A percentile compares a stretch with the other conserved stretches of the same genome.
Conservation (phyloP, 345 rosid genomes). For the Cochlearia excelsa region DNA sequence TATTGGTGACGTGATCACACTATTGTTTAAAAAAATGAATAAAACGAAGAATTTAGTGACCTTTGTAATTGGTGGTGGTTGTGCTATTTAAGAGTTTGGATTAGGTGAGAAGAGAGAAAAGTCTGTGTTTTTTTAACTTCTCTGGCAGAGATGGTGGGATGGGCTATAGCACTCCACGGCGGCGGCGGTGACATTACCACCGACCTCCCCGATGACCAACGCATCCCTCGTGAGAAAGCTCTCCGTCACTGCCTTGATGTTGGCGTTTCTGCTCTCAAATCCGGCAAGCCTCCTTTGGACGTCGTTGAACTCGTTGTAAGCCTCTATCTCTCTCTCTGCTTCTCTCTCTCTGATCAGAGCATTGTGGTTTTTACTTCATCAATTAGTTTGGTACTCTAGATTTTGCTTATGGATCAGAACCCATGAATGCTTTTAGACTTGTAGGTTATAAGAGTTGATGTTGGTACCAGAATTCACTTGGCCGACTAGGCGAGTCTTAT, state of each 20-base stretch:
- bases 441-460: not conserved
- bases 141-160: conserved; percentile 46
- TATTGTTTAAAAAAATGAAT: too few relatives aligned
- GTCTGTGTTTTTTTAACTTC: not conserved
- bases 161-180: conserved; percentile 96
- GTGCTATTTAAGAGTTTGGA: not conserved
- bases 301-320: conserved; percentile 92
- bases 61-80: too few relatives aligned
- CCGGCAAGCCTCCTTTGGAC: conserved; percentile 65
- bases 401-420: too few relatives aligned
- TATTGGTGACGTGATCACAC: too few relatives aligned
- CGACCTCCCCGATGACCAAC: conserved; percentile 53
- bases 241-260: conserved; percentile 84
- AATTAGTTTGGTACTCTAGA: not conserved
- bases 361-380: not conserved
- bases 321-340: not conserved
- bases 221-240: conserved; percentile 66
- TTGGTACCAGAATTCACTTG: too few relatives aligned
- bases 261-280: conserved; percentile 73
- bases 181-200: conserved; percentile 76
- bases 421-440: too few relatives aligned
- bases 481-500: too few relatives aligned
- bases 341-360: not conserved
- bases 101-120: not conserved
- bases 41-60: too few relatives aligned